Evolutionary conservation across 257 asterid species (phyloP), one percentile per base, ranked within the genome.

Genomic region (Vinca minor): DNA sequence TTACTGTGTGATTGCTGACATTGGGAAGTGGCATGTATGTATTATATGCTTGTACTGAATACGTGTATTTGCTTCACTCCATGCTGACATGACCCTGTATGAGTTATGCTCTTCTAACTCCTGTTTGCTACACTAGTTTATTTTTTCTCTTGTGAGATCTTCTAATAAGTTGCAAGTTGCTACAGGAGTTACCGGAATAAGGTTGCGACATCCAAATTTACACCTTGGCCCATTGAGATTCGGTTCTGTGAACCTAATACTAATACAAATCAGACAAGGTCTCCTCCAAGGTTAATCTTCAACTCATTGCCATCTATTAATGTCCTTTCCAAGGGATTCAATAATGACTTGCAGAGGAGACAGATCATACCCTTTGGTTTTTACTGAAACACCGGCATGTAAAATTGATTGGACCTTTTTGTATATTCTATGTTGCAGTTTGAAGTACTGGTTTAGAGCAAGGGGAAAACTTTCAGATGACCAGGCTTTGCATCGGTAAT

Each of bases 361-460:
- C 10, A 11, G 20, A 53, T 21, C 26, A 47, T 36, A 32, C 67
- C 54, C 53, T 58, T 54, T 17, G 29, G 28, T 34, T 31, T 70
- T 64, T 67, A 56, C 53, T 54, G 14, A 38, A 4, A 18, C 21
- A 48, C 29, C 0, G 18, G 4, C 6, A 20, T 32, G 35, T 3
- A 12, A 47, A 14, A 54, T 31, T 29, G 21, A 41, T 70, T 69
- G 58, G 46, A 39, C 8, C 59, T 20, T 46, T 52, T 35, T 34
- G 52, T 29, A 42, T 42, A 46, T 34, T 47, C 1, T 36, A 35
- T 57, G 26, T 20, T 79, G 73, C 96, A 92, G 98, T 78, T 79
- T 92, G 76, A 83, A 73, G 69, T 92, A 81, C 82, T 92, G 98
- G 98, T 89, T 92, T 69, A 89, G 96, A 81, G 95, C 98, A 38